A percentile compares a stretch with the other conserved stretches of the same genome.
phyloP scores from a whole-genome alignment of 2,329 filamentous ascomycete species.

The Ophiostoma sp. region DNA sequence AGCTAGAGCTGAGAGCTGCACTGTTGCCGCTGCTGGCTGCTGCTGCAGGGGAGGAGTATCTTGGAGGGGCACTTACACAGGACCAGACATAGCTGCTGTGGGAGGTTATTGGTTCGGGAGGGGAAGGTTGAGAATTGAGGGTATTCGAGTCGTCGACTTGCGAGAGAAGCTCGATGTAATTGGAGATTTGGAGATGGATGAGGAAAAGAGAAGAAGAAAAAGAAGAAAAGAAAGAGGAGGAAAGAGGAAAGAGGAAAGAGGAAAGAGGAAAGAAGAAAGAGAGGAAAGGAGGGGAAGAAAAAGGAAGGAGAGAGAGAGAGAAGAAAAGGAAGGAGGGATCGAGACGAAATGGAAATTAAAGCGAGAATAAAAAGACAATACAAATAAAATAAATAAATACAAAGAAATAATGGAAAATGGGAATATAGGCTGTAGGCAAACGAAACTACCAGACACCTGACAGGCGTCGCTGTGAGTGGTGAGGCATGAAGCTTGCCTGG shows the following conservation, averaged over 20 bases:
- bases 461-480: background rate
- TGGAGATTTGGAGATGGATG: conserved; percentile 1
- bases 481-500: conserved; percentile 14
- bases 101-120: conserved; percentile 5
- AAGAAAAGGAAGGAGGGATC: background rate
- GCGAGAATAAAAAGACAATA: conserved; percentile 20
- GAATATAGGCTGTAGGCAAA: background rate
- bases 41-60: conserved; percentile 10
- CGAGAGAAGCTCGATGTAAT: conserved; percentile 7
- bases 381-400: conserved; percentile 18
- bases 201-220: background rate
- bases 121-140: conserved; percentile 12
- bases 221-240: background rate
- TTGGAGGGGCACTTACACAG: conserved; percentile 54
- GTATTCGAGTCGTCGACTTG: conserved; percentile 13
- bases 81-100: conserved; percentile 51
- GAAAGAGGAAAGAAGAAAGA: conserved; percentile 5
- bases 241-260: background rate
- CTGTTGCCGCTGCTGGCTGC: background rate
- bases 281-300: background rate
- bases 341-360: conserved; percentile 19
- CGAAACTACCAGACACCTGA: background rate
- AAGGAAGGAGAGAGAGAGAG: conserved; percentile 15
- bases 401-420: conserved; percentile 4
- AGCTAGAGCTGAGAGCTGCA: background rate